These are phyloP conservation scores for Yarrowia keelungensis DNA, from an alignment of 805 yeast species.

Conservation along the genomic window DNA sequence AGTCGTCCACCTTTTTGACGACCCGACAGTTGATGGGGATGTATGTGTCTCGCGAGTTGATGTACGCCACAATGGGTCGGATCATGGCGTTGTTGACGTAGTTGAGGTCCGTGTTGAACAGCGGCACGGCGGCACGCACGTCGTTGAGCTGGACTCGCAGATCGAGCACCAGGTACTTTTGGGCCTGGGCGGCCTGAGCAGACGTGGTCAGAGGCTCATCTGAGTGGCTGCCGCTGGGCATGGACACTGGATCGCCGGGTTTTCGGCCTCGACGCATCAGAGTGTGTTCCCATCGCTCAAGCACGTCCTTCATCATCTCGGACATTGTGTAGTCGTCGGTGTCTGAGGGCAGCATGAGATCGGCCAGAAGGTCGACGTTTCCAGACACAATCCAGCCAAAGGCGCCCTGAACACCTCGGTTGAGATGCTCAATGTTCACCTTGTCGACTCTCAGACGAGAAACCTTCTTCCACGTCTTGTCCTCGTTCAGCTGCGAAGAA, in stretches of 20 bases:
- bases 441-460: slow-evolving; percentile 86
- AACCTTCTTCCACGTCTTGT: slow-evolving; percentile 61
- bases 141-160: slow-evolving; percentile 79
- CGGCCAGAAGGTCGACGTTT: slow-evolving; percentile 91
- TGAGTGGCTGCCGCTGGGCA: slow-evolving; percentile 33
- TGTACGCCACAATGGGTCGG: slow-evolving; percentile 93
- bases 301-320: slow-evolving; percentile 51
- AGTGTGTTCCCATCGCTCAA: slow-evolving; percentile 53
- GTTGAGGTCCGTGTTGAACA: slow-evolving; percentile 85
- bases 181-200: slow-evolving; percentile 50
- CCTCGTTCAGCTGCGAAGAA: slow-evolving; percentile 44
- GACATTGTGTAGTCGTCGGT: slow-evolving; percentile 57
- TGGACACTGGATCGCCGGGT: slow-evolving; percentile 7
- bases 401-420: slow-evolving; percentile 86
- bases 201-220: slow-evolving; percentile 46
- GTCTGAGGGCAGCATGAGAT: slow-evolving; percentile 78
- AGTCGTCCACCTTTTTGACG: slow-evolving; percentile 78
- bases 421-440: slow-evolving; percentile 84
- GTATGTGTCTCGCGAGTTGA: slow-evolving; percentile 86
- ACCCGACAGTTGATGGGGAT: slow-evolving; percentile 87
- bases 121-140: slow-evolving; percentile 87
- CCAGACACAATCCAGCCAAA: slow-evolving; percentile 97
- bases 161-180: slow-evolving; percentile 75
- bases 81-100: slow-evolving; percentile 90
- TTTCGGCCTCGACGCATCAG: slow-evolving; percentile 42